Percentiles rank a stretch among this genome's conserved stretches.
Evolutionary conservation across 768 basidiomycete species (phyloP).

Genomic region (Mycena sanguinolenta): DNA sequence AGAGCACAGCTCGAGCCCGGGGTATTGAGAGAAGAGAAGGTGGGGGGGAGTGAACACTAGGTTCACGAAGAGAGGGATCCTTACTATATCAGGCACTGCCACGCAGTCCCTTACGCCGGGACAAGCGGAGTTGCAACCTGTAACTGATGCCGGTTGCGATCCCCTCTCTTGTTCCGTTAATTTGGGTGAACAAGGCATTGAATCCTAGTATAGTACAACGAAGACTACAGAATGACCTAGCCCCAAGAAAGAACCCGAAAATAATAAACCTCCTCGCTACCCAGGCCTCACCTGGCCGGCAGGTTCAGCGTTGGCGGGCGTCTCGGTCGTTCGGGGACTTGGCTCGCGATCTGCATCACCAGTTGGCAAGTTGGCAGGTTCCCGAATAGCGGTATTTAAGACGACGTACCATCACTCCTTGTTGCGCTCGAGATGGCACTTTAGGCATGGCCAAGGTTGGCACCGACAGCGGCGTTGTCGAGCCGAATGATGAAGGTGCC

Average conservation of each 20-base stretch:
- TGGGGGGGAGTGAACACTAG: conserved; percentile 57
- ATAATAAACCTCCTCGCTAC: conserved; percentile 10
- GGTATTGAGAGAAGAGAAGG: conserved; percentile 43
- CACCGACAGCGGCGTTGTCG: conserved; percentile 44
- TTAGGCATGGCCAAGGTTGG: conserved; percentile 34
- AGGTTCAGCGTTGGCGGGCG: conserved; percentile 28
- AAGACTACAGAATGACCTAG: neutral
- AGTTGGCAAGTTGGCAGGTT: conserved; percentile 10
- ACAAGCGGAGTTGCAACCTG: conserved; percentile 13
- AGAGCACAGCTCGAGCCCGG: conserved; percentile 55
- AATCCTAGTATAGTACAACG: neutral
- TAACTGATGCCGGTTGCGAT: conserved; percentile 34
- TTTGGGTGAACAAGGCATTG: neutral
- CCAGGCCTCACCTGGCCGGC: conserved; percentile 6
- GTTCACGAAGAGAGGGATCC: conserved; percentile 42
- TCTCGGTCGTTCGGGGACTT: conserved; percentile 27
- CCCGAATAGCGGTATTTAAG: conserved; percentile 20
- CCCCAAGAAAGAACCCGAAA: neutral
- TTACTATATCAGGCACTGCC: conserved; percentile 26
- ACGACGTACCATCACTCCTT: conserved; percentile 31
- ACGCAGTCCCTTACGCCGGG: neutral
- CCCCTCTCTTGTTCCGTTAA: neutral
- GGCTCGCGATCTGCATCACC: conserved; percentile 28
- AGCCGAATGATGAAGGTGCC: conserved; percentile 38
- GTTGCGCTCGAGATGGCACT: conserved; percentile 32